Conservation (phyloP, 768 basidiomycete species). For the Boletellus emodensis region DNA sequence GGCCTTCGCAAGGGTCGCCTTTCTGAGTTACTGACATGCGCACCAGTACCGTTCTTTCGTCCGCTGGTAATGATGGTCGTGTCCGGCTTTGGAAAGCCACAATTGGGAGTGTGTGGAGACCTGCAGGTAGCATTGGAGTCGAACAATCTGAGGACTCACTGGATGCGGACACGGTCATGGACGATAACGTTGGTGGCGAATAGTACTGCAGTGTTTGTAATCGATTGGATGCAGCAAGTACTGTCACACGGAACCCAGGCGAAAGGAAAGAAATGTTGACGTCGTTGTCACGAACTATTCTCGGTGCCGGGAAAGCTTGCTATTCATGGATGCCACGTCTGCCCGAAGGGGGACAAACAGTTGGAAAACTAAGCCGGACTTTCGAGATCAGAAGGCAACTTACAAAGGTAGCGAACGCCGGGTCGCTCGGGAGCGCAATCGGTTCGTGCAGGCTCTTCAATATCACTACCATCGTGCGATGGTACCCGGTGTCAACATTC, state of each 20-base stretch:
- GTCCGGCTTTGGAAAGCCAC: slow-evolving; percentile 85
- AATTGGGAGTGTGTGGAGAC: slow-evolving; percentile 78
- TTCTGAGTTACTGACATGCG: slow-evolving; percentile 1
- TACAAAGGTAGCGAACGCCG: no score
- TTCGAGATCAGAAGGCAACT: no score
- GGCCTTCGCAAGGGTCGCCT: neutral
- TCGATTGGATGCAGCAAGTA: neutral
- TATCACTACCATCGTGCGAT: no score
- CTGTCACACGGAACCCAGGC: neutral
- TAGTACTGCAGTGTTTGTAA: slow-evolving; percentile 11
- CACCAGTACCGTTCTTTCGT: slow-evolving; percentile 72
- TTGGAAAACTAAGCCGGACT: no score
- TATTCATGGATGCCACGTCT: no score
- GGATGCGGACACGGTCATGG: slow-evolving; percentile 44
- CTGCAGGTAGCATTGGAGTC: slow-evolving; percentile 77
- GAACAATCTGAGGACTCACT: slow-evolving; percentile 61
- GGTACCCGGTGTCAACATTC: neutral
- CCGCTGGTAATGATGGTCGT: slow-evolving; percentile 78
- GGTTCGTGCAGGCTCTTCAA: no score
- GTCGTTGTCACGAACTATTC: neutral
- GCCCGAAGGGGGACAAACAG: no score
- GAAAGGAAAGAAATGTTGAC: neutral
- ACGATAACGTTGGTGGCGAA: slow-evolving; percentile 36
- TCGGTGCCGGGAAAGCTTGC: neutral
- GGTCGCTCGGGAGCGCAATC: no score